phyloP scores from a whole-genome alignment of 805 yeast species.

The Ogataea polymorpha region DNA sequence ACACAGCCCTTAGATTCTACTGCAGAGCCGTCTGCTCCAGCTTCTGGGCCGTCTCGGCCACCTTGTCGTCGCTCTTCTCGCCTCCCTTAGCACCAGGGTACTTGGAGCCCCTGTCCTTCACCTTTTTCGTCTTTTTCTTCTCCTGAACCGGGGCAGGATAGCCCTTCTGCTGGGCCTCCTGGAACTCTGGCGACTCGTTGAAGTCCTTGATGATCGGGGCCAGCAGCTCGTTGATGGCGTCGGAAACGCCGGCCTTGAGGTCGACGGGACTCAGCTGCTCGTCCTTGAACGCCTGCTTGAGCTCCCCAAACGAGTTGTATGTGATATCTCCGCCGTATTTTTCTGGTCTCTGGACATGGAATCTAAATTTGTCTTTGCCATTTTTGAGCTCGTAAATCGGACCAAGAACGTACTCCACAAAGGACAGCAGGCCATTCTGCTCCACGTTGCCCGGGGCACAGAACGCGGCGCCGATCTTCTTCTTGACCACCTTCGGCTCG shows the following conservation, averaged over 20 bases:
- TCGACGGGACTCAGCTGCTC: conserved; percentile 89
- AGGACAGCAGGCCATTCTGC: conserved; percentile 86
- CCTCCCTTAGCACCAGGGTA: conserved; percentile 66
- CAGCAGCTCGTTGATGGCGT: conserved; percentile 72
- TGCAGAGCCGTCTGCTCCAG: conserved; percentile 2
- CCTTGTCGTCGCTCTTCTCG: conserved; percentile 34
- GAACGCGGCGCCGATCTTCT: conserved; percentile 88
- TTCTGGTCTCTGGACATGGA: conserved; percentile 87
- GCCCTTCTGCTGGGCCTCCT: conserved; percentile 70
- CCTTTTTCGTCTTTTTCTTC: conserved; percentile 67
- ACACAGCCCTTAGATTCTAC: conserved; percentile 6
- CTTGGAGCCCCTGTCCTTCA: conserved; percentile 84
- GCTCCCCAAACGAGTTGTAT: conserved; percentile 61
- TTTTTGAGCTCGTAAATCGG: conserved; percentile 81
- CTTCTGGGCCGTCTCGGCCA: conserved; percentile 33
- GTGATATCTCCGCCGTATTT: conserved; percentile 92
- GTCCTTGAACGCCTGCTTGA: conserved; percentile 68
- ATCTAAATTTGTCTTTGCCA: conserved; percentile 56
- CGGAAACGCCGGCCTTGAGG: conserved; percentile 88
- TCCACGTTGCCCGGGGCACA: conserved; percentile 94
- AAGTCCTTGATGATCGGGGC: conserved; percentile 80
- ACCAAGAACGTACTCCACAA: conserved; percentile 76
- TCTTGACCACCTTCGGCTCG: conserved; percentile 80
- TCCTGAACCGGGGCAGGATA: conserved; percentile 73
- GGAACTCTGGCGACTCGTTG: conserved; percentile 62